These are phyloP conservation scores for Tetradesmus obliquus DNA, from an alignment of 139 green algal species.

Conservation along the genomic window DNA sequence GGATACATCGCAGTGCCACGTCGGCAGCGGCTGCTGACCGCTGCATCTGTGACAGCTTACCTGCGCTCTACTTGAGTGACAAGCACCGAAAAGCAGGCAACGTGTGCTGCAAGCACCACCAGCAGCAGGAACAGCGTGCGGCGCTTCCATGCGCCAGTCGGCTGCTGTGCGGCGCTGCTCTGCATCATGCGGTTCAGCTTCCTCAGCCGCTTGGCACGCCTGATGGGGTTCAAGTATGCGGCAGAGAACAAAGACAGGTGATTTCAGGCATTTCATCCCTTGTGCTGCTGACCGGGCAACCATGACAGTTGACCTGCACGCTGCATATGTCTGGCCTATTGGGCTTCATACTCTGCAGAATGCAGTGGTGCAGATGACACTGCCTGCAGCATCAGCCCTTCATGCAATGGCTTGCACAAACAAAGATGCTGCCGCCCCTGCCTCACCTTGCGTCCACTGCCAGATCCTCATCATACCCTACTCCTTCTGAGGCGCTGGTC, in stretches of 20 bases:
- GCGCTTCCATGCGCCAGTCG: neutral
- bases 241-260: neutral
- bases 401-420: neutral
- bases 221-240: neutral
- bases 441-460: neutral
- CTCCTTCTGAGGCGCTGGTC: neutral
- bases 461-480: neutral
- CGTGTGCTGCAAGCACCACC: constrained; percentile 12
- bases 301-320: too few relatives aligned
- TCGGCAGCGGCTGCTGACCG: neutral
- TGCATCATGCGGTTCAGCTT: constrained; percentile 43
- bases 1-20: neutral
- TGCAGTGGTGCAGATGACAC: neutral
- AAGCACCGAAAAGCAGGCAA: constrained; percentile 14
- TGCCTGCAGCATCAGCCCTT: neutral
- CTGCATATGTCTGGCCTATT: too few relatives aligned
- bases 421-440: neutral
- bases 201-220: constrained; percentile 53
- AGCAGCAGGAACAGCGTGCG: neutral
- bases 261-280: too few relatives aligned
- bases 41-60: neutral
- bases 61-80: neutral
- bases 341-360: neutral
- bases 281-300: too few relatives aligned
- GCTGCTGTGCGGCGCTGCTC: neutral